These are phyloP conservation scores for Aspergillus asperescens DNA, from an alignment of 495 filamentous ascomycete genomes.

Conservation along the genomic window DNA sequence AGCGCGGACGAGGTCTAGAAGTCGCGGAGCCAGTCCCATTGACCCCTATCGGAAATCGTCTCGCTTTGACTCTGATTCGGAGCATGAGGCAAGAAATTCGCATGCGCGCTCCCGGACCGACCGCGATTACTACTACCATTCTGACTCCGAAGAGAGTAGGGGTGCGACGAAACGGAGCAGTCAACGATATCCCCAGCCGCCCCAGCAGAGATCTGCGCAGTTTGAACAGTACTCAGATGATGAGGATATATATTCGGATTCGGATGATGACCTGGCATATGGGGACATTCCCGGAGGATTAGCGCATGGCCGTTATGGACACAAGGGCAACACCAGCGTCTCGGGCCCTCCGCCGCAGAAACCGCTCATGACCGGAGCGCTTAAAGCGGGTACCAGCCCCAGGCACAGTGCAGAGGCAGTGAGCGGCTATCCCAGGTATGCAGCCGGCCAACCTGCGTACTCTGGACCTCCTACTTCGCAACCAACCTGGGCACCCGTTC, in stretches of 20 bases:
- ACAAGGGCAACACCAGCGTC: conserved; percentile 4
- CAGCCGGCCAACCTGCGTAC: conserved; percentile 24
- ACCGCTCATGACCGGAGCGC: conserved; percentile 18
- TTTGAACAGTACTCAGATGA: conserved; percentile 33
- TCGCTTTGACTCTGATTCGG: conserved; percentile 44
- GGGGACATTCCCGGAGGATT: conserved; percentile 24
- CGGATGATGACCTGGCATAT: conserved; percentile 40
- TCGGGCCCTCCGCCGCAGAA: conserved; percentile 7
- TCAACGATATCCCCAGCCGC: conserved; percentile 23
- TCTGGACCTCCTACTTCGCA: conserved; percentile 18
- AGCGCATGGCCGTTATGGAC: conserved; percentile 18
- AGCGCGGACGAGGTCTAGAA: conserved; percentile 18
- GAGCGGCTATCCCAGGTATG: conserved; percentile 44
- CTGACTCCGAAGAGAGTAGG: conserved; percentile 21
- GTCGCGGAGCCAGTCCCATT: conserved; percentile 14
- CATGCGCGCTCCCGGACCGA: conserved; percentile 26
- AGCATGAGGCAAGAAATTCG: conserved; percentile 29
- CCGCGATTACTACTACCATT: conserved; percentile 33
- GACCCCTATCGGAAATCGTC: conserved; percentile 39
- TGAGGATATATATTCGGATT: conserved; percentile 38
- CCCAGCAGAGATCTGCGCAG: conserved; percentile 22
- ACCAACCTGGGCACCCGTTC: conserved; percentile 35
- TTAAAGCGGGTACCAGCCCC: conserved; percentile 2
- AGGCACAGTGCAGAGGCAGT: conserved; percentile 13
- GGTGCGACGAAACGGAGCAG: conserved; percentile 15